Evolutionary conservation across 345 rosid species (phyloP), one percentile per base, ranked within the genome.

Genomic region (Corchorus capsularis): DNA sequence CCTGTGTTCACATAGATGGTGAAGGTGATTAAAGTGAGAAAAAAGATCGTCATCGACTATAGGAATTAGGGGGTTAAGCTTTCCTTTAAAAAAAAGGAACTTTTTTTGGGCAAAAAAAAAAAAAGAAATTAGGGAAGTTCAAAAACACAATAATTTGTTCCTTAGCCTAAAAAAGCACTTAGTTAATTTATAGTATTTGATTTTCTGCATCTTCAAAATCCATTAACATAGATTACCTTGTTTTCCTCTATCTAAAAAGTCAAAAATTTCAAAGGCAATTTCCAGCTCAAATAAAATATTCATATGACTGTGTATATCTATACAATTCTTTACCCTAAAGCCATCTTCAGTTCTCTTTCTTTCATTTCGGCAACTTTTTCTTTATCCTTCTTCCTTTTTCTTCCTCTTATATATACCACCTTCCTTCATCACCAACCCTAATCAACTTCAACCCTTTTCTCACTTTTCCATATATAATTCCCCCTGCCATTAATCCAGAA

Each of bases 201-300:
- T 67, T 22, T 68, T 49, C 41, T 47, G 27, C 39, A 2, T 53
- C 4, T 69, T 70, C 73, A 70, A 70, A 70, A 16, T 70, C 62
- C 73, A 70, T 53, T 53, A 53, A 35, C 62, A 52, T 8, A 69
- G 59, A 4, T 17, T 52, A 52, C 9, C 6, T 32, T 8, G 46
- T 34, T 34, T 53, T 32, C 6, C 9, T 34, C 22, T 32, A 8
- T 69, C 39, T 60, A 34, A 63, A 37, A 3, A 50, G 10, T 50
- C 10, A 4, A 50, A 50, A 50, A 50, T 9, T 50, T 9, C 17
- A 50, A 12, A 2, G 22, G 17, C n/a, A 35, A 11, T 32, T 61
- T 41, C 5, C 7, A 6, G 43, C 43, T 6, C 43, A 4, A 39
- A 6, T 19, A 7, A 19, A 20, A 57, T 19, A 57, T 20, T 27